Conservation (phyloP, 352 stramenopile genomes). For the Thraustochytrium sp. region DNA sequence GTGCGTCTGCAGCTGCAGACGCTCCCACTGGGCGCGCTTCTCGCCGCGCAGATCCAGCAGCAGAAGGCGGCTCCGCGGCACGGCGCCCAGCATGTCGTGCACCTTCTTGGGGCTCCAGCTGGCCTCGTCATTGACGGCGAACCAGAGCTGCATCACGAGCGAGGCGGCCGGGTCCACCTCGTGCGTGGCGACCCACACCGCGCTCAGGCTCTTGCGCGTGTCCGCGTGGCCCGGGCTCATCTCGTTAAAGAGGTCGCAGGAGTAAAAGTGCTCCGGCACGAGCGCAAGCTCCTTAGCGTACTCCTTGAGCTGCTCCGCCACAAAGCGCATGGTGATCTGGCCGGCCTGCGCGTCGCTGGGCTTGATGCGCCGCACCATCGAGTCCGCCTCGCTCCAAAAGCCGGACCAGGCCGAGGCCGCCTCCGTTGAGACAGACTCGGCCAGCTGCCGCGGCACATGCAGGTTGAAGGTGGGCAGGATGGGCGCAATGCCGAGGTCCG, state of each 20-base stretch:
- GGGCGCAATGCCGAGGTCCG: conserved; percentile 77
- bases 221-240: conserved; percentile 44
- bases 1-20: conserved; percentile 41
- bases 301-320: conserved; percentile 18
- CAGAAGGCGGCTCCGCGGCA: conserved; percentile 48
- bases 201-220: conserved; percentile 1
- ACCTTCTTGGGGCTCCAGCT: conserved; percentile 44
- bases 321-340: background rate
- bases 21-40: conserved; percentile 41
- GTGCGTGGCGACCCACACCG: conserved; percentile 48
- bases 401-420: conserved; percentile 46
- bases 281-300: background rate
- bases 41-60: conserved; percentile 50
- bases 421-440: background rate
- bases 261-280: conserved; percentile 28
- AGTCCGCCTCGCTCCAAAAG: conserved; percentile 54
- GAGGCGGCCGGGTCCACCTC: conserved; percentile 46
- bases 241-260: conserved; percentile 49
- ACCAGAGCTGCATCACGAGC: conserved; percentile 53
- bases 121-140: conserved; percentile 38
- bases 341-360: conserved; percentile 40
- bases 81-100: conserved; percentile 49
- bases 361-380: conserved; percentile 55
- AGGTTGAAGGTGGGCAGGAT: conserved; percentile 75
- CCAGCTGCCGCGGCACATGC: conserved; percentile 72